Conservation (phyloP, 2,329 filamentous ascomycete genomes). For the Rhinocladiella mackenziei region DNA sequence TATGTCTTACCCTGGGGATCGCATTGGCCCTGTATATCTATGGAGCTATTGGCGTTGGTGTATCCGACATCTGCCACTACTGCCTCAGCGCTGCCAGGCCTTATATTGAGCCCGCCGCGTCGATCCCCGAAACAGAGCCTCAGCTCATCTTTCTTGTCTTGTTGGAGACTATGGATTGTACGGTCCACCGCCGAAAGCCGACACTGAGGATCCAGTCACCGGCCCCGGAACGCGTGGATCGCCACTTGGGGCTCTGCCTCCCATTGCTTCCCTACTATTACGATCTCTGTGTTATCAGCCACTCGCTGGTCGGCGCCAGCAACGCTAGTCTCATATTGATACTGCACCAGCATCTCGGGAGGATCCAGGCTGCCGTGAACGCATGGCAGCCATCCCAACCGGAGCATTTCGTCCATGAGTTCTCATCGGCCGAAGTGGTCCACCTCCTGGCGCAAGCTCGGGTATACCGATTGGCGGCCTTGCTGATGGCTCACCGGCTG, state of each 20-base stretch:
- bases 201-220: constrained; percentile 6
- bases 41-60: constrained; percentile 8
- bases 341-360: constrained; percentile 3
- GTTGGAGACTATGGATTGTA: constrained; percentile 14
- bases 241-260: constrained; percentile 14
- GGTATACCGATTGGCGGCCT: constrained; percentile 14
- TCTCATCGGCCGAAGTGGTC: constrained; percentile 8
- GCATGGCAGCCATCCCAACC: constrained; percentile 11
- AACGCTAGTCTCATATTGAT: not conserved
- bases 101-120: constrained; percentile 5
- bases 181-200: constrained; percentile 12
- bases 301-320: constrained; percentile 8
- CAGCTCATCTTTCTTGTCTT: constrained; percentile 11
- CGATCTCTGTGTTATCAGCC: constrained; percentile 16
- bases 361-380: constrained; percentile 8
- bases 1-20: constrained; percentile 14
- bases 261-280: constrained; percentile 15
- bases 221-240: constrained; percentile 3
- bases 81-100: constrained; percentile 12
- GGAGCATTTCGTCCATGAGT: constrained; percentile 8
- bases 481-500: constrained; percentile 12
- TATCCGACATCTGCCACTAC: constrained; percentile 14
- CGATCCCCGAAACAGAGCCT: constrained; percentile 3
- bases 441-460: constrained; percentile 15
- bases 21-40: constrained; percentile 10